These are phyloP conservation scores for Eucalyptus tenuipes DNA, from an alignment of 345 rosid genomes.

Conservation along the genomic window DNA sequence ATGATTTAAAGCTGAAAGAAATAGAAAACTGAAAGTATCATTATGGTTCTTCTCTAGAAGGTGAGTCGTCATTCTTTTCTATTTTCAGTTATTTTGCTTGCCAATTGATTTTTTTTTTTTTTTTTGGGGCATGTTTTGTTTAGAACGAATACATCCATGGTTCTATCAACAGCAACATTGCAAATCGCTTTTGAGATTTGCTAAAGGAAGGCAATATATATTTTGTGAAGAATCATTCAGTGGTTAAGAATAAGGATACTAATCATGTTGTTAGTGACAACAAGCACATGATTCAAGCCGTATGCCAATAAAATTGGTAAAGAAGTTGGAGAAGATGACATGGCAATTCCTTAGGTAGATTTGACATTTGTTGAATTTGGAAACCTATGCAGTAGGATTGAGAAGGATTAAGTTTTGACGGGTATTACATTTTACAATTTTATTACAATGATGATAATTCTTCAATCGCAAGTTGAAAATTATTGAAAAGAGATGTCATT, in stretches of 20 bases:
- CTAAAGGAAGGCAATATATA: background rate
- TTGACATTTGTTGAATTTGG: too few relatives aligned
- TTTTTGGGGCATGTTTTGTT: background rate
- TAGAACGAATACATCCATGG: background rate
- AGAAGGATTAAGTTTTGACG: too few relatives aligned
- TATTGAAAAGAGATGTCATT: background rate
- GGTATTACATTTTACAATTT: background rate
- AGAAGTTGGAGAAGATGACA: background rate
- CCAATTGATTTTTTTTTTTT: too few relatives aligned
- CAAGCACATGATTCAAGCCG: background rate
- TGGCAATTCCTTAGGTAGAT: background rate
- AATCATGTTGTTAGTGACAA: background rate
- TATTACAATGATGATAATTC: background rate
- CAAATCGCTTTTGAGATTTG: background rate
- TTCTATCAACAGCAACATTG: background rate
- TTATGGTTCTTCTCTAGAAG: too few relatives aligned
- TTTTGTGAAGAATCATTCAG: too few relatives aligned
- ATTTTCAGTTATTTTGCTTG: too few relatives aligned
- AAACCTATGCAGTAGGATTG: too few relatives aligned
- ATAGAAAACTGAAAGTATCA: too few relatives aligned
- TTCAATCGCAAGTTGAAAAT: background rate
- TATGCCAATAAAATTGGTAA: background rate
- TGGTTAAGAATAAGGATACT: too few relatives aligned
- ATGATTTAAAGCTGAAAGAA: too few relatives aligned
- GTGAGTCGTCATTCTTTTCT: too few relatives aligned